phyloP scores from a whole-genome alignment of 2,329 filamentous ascomycete species.

The Neofusicoccum parvum region DNA sequence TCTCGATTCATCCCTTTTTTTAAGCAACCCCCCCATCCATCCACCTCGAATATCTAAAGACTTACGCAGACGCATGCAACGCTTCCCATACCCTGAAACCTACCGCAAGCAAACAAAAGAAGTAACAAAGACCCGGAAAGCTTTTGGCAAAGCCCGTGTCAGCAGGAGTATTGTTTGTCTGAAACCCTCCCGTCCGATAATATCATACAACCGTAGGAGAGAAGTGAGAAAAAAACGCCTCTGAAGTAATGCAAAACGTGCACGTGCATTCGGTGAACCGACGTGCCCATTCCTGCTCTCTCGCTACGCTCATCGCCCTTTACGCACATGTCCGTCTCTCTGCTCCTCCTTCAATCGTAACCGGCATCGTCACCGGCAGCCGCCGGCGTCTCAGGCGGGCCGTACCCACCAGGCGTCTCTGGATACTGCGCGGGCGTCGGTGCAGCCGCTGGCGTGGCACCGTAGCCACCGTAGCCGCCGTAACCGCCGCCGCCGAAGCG shows the following conservation, averaged over 20 bases:
- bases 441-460: constrained; percentile 48
- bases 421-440: constrained; percentile 64
- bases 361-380: constrained; percentile 45
- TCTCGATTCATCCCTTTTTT: too few species aligned
- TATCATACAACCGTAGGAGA: not conserved
- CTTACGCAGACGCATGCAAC: too few species aligned
- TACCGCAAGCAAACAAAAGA: too few species aligned
- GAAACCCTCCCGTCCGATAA: not conserved
- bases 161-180: not conserved
- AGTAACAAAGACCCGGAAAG: too few species aligned
- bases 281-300: too few species aligned
- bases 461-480: constrained; percentile 31
- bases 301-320: too few species aligned
- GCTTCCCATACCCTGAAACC: too few species aligned
- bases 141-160: not conserved
- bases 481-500: constrained; percentile 27
- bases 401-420: constrained; percentile 49
- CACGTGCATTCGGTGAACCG: not conserved
- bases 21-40: too few species aligned
- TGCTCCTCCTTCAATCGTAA: constrained; percentile 37
- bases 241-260: not conserved
- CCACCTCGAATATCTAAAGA: too few species aligned
- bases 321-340: not conserved
- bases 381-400: constrained; percentile 62
- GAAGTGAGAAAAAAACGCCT: not conserved